phyloP scores from a whole-genome alignment of 2,329 filamentous ascomycete species.

The Claviceps cyperi region DNA sequence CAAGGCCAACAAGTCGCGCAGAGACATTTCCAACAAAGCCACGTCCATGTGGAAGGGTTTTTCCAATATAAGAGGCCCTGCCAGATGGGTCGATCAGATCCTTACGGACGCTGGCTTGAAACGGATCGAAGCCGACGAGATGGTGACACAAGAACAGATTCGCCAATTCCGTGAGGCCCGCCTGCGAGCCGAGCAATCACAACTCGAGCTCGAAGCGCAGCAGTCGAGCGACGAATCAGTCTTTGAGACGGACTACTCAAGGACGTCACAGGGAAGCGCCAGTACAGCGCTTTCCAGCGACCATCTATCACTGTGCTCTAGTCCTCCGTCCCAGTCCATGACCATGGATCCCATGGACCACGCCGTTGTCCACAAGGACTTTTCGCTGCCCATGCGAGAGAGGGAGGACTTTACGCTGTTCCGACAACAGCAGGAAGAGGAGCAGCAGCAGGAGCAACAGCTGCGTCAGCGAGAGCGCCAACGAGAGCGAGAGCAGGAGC shows the following conservation, averaged over 20 bases:
- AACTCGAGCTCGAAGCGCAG: neutral
- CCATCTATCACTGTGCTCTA: neutral
- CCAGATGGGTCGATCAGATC: slow-evolving; percentile 42
- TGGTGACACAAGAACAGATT: slow-evolving; percentile 15
- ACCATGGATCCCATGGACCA: slow-evolving; percentile 1
- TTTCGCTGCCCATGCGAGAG: neutral
- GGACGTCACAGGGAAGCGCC: neutral
- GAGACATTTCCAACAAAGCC: neutral
- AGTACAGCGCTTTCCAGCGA: neutral
- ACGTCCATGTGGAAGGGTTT: neutral
- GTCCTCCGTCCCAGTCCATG: too few species aligned
- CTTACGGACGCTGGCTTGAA: slow-evolving; percentile 40
- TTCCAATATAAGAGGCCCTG: slow-evolving; percentile 8
- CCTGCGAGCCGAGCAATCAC: neutral
- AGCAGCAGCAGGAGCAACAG: neutral
- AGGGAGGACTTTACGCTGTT: neutral
- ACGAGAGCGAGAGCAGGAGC: too few species aligned
- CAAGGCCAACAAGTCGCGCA: neutral
- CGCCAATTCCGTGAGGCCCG: neutral
- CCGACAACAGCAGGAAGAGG: neutral
- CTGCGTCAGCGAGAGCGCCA: too few species aligned
- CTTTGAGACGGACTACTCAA: neutral
- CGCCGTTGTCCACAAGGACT: slow-evolving; percentile 2
- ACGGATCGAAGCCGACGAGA: slow-evolving; percentile 43
- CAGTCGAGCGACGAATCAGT: slow-evolving; percentile 1